Evolutionary conservation across 352 stramenopile species (phyloP), one percentile per base, ranked within the genome.

Genomic region (Lagenidium sp.): DNA sequence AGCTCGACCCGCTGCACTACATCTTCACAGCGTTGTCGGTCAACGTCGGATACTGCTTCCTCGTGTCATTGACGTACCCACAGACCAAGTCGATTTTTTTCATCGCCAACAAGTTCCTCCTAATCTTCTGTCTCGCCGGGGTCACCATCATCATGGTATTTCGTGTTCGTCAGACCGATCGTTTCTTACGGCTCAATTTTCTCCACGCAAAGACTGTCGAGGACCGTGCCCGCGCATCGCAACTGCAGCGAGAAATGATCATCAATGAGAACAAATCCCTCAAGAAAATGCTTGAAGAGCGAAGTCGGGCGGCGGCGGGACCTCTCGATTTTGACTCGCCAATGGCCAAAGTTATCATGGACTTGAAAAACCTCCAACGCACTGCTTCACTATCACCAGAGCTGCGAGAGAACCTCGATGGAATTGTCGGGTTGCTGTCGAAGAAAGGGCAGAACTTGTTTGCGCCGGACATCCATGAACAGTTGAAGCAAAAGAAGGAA

Each of bases 211-310:
- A 78, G 31, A 82, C 69, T 0, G 75, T 86, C 23, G 75, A 90
- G 45, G 69, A 87, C 34, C 62, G 69, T 10, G 78, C 70, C 4
- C 63, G 68, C 12, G 73, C 72, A 1, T 81, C 78, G 2, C 65
- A 86, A 36, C 35, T 82, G 23, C 74, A 90, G 41, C 82, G 82
- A 31, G 74, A 87, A 42, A 79, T 86, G 41, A 86, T 90, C 44
- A 72, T 86, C 37, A 87, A 86, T 32, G 78, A 90, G 44, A 90
- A 87, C 59, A 85, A 83, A 32, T 85, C 72, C 12, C 61, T 90
- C 21, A 90, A 90, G 53, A 76, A 72, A 53, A 87, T 87, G 70
- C 65, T 90, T 6, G 72, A 85, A 36, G 72, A 86, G 26, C 66
- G 75, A 2, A 56, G 49, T 1, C 58, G 52, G 1, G 48, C 60